A percentile compares a stretch with the other conserved stretches of the same genome.
Evolutionary conservation across 2,329 filamentous ascomycete species (phyloP).

Genomic region (Aspergillus oerlinghausenensis): DNA sequence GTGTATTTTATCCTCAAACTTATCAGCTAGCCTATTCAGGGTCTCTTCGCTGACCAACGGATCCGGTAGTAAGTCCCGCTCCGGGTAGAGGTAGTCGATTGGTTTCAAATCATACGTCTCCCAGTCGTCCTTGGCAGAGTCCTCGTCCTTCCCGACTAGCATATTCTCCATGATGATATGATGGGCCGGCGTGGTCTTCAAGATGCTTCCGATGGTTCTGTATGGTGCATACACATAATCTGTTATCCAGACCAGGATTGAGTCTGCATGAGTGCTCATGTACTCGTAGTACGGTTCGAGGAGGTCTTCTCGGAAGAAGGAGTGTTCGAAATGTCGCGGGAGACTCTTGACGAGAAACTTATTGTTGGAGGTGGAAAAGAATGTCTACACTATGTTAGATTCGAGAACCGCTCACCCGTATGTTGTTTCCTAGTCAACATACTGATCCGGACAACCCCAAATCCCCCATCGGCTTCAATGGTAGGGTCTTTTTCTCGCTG

Average conservation of each 20-base stretch:
- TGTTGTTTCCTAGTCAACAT: conserved; percentile 7
- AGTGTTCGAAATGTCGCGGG: conserved; percentile 64
- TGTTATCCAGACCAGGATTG: conserved; percentile 65
- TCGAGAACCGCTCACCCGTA: not conserved
- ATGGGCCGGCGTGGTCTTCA: conserved; percentile 61
- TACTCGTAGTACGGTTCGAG: conserved; percentile 61
- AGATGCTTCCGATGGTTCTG: conserved; percentile 54
- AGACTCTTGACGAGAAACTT: conserved; percentile 68
- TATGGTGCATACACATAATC: conserved; percentile 60
- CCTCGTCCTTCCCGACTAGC: conserved; percentile 54
- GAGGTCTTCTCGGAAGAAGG: conserved; percentile 64
- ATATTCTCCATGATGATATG: conserved; percentile 78
- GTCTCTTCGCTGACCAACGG: conserved; percentile 60
- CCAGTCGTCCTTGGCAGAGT: conserved; percentile 50
- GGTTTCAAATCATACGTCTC: conserved; percentile 73
- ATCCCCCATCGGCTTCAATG: conserved; percentile 58
- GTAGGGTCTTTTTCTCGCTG: conserved; percentile 35
- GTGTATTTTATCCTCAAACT: conserved; percentile 62
- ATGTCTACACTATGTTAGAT: conserved; percentile 46
- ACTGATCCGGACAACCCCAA: conserved; percentile 70
- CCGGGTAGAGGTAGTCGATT: conserved; percentile 69
- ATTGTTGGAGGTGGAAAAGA: conserved; percentile 64
- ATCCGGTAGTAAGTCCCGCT: conserved; percentile 65
- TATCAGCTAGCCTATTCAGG: conserved; percentile 61
- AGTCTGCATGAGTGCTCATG: conserved; percentile 57